These are phyloP conservation scores for Leptodontidium sp. DNA, from an alignment of 2,329 filamentous ascomycete genomes.

Conservation along the genomic window DNA sequence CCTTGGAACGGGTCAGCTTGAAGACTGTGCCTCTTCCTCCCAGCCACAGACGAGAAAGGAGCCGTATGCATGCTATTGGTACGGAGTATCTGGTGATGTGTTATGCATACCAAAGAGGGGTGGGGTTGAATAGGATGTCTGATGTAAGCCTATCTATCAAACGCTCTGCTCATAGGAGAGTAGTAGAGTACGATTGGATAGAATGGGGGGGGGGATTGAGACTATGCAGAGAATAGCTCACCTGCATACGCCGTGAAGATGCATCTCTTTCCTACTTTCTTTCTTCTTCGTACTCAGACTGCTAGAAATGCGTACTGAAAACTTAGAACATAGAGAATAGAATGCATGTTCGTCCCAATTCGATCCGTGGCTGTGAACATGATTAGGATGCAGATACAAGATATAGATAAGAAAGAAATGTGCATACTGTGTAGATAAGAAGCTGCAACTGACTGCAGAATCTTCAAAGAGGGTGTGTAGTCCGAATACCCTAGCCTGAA, in stretches of 20 bases:
- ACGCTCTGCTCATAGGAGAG: too few species aligned
- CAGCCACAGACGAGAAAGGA: not conserved
- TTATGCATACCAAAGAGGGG: not conserved
- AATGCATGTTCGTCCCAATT: too few species aligned
- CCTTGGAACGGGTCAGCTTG: not conserved
- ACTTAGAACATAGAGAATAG: too few species aligned
- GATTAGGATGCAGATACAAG: not conserved
- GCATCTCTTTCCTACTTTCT: not conserved
- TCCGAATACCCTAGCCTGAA: not conserved
- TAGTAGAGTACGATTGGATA: not conserved
- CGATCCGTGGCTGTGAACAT: too few species aligned
- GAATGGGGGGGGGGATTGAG: not conserved
- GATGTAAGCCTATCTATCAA: not conserved
- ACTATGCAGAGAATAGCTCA: not conserved
- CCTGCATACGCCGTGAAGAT: not conserved
- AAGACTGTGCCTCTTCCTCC: conserved; percentile 9
- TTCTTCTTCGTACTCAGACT: too few species aligned
- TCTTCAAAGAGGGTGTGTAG: conserved; percentile 5
- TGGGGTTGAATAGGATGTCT: not conserved
- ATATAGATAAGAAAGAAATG: not conserved
- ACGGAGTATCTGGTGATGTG: not conserved
- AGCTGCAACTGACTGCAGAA: not conserved
- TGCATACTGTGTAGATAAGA: not conserved
- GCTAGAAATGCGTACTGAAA: too few species aligned
- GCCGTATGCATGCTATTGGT: not conserved